phyloP scores from a whole-genome alignment of 495 filamentous ascomycete genomes.

The Hypoxylon crocopeplum region DNA sequence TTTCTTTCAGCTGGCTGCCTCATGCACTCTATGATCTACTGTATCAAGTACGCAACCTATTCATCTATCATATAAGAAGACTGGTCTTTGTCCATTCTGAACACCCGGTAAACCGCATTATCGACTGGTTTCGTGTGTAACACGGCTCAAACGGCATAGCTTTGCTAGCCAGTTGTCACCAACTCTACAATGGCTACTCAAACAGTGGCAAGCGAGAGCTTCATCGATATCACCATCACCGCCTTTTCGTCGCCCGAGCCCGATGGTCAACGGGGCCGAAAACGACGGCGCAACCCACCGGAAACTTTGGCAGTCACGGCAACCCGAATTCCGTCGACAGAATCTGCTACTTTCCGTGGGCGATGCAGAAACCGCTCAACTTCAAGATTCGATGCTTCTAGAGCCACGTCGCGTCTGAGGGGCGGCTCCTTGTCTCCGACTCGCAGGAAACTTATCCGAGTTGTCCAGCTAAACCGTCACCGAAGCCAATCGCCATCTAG shows the following conservation, averaged over 20 bases:
- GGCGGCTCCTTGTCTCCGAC: slow-evolving; percentile 42
- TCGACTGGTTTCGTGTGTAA: slow-evolving; percentile 1
- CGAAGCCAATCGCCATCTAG: slow-evolving; percentile 48
- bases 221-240: slow-evolving; percentile 37
- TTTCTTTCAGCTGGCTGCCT: neutral
- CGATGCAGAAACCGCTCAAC: slow-evolving; percentile 48
- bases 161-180: neutral
- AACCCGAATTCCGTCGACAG: slow-evolving; percentile 40
- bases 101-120: slow-evolving; percentile 10
- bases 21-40: slow-evolving; percentile 1
- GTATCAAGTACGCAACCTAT: neutral
- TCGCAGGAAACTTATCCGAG: slow-evolving; percentile 38
- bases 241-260: slow-evolving; percentile 40
- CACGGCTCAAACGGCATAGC: slow-evolving; percentile 4
- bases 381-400: slow-evolving; percentile 41
- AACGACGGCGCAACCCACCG: slow-evolving; percentile 41
- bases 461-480: slow-evolving; percentile 40
- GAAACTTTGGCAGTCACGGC: slow-evolving; percentile 20
- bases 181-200: slow-evolving; percentile 17
- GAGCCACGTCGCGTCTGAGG: slow-evolving; percentile 37
- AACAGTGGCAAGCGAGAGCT: slow-evolving; percentile 25
- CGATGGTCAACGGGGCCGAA: slow-evolving; percentile 44
- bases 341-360: slow-evolving; percentile 49
- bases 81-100: neutral
- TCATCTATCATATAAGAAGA: slow-evolving; percentile 1